These are phyloP conservation scores for Pyricularia sp. DNA, from an alignment of 2,329 filamentous ascomycete species.

Conservation along the genomic window DNA sequence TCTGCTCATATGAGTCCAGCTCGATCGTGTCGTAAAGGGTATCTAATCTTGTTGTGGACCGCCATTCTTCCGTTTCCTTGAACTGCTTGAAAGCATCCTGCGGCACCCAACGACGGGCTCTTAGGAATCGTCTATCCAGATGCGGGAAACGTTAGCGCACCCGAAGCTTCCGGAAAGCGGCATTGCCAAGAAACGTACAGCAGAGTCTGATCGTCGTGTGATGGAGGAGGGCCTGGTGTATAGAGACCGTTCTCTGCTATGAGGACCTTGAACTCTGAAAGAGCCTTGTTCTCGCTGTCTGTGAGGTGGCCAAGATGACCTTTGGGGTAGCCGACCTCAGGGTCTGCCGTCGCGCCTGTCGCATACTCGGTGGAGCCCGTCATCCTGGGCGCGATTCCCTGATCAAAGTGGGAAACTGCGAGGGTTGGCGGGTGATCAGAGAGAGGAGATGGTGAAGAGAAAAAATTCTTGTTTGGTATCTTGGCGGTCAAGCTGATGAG, in stretches of 20 bases:
- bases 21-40: slow-evolving; percentile 81
- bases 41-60: slow-evolving; percentile 68
- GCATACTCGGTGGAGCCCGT: neutral
- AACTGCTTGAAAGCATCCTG: slow-evolving; percentile 76
- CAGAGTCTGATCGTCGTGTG: slow-evolving; percentile 65
- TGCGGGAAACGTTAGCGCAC: slow-evolving; percentile 3
- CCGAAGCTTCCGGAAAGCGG: neutral
- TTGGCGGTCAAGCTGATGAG: neutral
- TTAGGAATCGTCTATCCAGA: slow-evolving; percentile 63
- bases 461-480: neutral
- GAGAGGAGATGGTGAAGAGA: neutral
- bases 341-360: slow-evolving; percentile 11
- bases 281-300: slow-evolving; percentile 54
- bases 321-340: slow-evolving; percentile 48
- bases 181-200: slow-evolving; percentile 39
- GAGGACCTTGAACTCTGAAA: slow-evolving; percentile 63
- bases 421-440: neutral
- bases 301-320: slow-evolving; percentile 78
- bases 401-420: neutral
- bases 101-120: slow-evolving; percentile 72
- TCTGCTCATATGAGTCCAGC: slow-evolving; percentile 72
- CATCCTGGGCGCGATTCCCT: neutral
- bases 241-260: slow-evolving; percentile 58
- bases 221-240: slow-evolving; percentile 43
- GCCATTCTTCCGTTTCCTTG: slow-evolving; percentile 81